Percentiles rank a stretch among this genome's conserved stretches.
phyloP scores from a whole-genome alignment of 768 basidiomycete genomes.

The Auriscalpium microsporum region DNA sequence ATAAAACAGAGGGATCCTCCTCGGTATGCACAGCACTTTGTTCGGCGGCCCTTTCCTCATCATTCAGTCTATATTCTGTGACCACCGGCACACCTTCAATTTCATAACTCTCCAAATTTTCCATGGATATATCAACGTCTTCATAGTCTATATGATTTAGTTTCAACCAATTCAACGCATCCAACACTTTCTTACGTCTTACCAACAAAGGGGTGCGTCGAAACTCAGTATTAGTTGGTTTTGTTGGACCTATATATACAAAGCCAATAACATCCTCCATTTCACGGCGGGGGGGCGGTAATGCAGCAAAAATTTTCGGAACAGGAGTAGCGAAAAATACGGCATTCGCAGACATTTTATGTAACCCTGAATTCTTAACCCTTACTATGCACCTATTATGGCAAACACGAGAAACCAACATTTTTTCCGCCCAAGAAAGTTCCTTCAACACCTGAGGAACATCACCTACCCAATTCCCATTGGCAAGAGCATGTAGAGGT shows the following conservation, averaged over 20 bases:
- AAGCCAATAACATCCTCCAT: slow-evolving; percentile 24
- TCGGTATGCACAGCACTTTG: slow-evolving; percentile 19
- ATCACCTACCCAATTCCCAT: too few relatives aligned
- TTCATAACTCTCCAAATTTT: slow-evolving; percentile 9
- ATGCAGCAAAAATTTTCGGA: slow-evolving; percentile 21
- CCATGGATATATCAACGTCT: slow-evolving; percentile 10
- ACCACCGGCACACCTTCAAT: slow-evolving; percentile 19
- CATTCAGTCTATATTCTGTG: not conserved
- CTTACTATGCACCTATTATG: slow-evolving; percentile 14
- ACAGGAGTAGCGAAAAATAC: slow-evolving; percentile 30
- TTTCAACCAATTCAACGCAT: too few relatives aligned
- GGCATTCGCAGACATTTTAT: slow-evolving; percentile 28
- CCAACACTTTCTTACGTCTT: slow-evolving; percentile 1
- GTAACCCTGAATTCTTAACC: slow-evolving; percentile 4
- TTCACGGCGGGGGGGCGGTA: slow-evolving; percentile 26
- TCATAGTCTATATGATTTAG: too few relatives aligned
- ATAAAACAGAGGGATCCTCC: slow-evolving; percentile 22
- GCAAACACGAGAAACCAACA: slow-evolving; percentile 6
- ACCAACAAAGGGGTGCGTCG: slow-evolving; percentile 17
- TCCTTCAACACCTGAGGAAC: too few relatives aligned
- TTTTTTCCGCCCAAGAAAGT: too few relatives aligned
- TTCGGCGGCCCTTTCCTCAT: not conserved
- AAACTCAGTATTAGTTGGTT: slow-evolving; percentile 19
- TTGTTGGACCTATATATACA: slow-evolving; percentile 25
- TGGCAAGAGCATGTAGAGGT: too few relatives aligned